Conservation (phyloP, 2,329 filamentous ascomycete genomes). For the Verticillium albo-atrum region DNA sequence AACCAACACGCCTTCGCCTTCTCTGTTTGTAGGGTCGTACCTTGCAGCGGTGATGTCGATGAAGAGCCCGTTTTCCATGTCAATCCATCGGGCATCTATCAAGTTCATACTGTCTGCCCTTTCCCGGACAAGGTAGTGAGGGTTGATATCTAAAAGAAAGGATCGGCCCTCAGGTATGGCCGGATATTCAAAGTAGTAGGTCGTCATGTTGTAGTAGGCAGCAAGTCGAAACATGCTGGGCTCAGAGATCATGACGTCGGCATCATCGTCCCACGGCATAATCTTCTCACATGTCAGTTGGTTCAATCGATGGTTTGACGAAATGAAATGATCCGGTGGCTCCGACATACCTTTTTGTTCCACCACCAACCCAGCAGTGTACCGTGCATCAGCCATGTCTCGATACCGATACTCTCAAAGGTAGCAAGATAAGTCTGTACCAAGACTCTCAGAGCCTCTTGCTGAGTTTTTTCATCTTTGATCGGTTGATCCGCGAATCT, state of each 20-base stretch:
- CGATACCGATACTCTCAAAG: conserved; percentile 59
- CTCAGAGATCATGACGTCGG: conserved; percentile 69
- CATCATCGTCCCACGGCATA: conserved; percentile 73
- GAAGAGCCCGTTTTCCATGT: conserved; percentile 39
- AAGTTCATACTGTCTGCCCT: conserved; percentile 34
- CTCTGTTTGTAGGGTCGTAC: conserved; percentile 39
- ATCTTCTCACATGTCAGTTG: conserved; percentile 36
- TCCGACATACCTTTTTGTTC: conserved; percentile 48
- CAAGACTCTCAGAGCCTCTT: conserved; percentile 59
- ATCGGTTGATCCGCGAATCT: conserved; percentile 35
- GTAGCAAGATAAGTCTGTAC: conserved; percentile 69
- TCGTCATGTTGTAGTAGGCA: conserved; percentile 59
- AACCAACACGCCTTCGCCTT: conserved; percentile 39
- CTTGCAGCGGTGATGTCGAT: conserved; percentile 48
- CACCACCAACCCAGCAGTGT: conserved; percentile 86
- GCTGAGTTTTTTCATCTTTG: conserved; percentile 47
- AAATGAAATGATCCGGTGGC: neutral
- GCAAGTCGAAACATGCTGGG: conserved; percentile 63
- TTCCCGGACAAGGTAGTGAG: conserved; percentile 31
- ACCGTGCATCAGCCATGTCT: conserved; percentile 84
- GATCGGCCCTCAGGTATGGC: conserved; percentile 31
- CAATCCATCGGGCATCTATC: conserved; percentile 46
- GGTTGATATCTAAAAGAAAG: conserved; percentile 47
- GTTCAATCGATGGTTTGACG: neutral
- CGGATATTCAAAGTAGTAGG: conserved; percentile 37